Conservation (phyloP, 139 green algal species). For the Zygnema cylindricum region DNA sequence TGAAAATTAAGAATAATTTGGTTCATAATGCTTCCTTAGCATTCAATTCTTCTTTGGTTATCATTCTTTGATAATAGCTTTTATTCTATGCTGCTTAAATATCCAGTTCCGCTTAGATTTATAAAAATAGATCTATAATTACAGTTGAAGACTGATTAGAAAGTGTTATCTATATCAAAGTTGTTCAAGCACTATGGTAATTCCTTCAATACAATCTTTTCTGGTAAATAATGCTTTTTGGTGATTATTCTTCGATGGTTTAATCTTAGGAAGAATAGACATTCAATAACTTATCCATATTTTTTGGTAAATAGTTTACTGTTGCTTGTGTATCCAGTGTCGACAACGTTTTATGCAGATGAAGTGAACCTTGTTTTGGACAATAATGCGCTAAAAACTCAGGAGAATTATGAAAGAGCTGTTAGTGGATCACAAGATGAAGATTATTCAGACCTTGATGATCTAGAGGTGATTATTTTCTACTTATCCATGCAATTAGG, state of each 20-base stretch:
- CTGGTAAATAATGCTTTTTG: background rate
- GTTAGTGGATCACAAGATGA: background rate
- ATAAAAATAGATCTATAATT: no score
- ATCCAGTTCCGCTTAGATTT: no score
- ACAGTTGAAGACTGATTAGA: no score
- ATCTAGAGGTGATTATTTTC: conserved; percentile 6
- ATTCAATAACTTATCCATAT: conserved; percentile 1
- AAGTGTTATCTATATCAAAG: background rate
- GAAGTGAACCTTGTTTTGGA: conserved; percentile 15
- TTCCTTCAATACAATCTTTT: background rate
- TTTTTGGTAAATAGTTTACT: background rate
- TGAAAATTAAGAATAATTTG: background rate
- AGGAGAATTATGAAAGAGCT: background rate
- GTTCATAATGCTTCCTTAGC: background rate
- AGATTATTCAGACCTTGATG: conserved; percentile 8
- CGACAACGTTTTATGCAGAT: conserved; percentile 8
- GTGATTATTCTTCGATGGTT: background rate
- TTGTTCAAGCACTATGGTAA: background rate
- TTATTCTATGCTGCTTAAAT: no score
- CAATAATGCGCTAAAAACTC: background rate
- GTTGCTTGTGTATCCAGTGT: background rate
- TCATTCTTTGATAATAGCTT: background rate
- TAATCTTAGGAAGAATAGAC: no score
- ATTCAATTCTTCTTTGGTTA: no score
- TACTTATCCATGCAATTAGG: no score